Evolutionary conservation across 495 filamentous ascomycete genomes (phyloP).

Genomic region (Articulospora tetracladia): DNA sequence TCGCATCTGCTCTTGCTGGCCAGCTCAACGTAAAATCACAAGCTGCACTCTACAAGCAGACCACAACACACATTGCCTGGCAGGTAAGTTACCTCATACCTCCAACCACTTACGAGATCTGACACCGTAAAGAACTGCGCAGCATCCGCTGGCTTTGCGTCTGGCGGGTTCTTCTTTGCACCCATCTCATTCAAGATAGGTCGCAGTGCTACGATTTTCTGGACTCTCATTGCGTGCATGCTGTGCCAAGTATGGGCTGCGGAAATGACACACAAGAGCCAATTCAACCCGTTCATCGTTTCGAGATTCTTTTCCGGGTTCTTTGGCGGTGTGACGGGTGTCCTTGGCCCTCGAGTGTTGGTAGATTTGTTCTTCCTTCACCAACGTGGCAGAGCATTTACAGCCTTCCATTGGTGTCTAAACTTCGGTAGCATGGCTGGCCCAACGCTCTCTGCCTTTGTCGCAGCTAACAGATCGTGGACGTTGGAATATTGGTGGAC

Average conservation of each 20-base stretch:
- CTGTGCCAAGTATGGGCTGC: slow-evolving; percentile 14
- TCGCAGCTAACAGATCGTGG: slow-evolving; percentile 38
- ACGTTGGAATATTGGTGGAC: slow-evolving; percentile 50
- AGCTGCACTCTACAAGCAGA: slow-evolving; percentile 30
- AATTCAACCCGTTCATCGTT: slow-evolving; percentile 35
- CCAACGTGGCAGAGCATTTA: slow-evolving; percentile 37
- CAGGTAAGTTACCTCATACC: slow-evolving; percentile 19
- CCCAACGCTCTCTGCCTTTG: slow-evolving; percentile 43
- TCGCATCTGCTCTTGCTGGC: slow-evolving; percentile 11
- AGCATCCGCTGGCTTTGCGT: slow-evolving; percentile 37
- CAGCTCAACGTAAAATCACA: slow-evolving; percentile 30
- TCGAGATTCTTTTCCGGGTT: slow-evolving; percentile 39
- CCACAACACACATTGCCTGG: slow-evolving; percentile 29
- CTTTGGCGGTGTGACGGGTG: slow-evolving; percentile 36
- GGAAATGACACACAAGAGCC: slow-evolving; percentile 3
- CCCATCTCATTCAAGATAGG: slow-evolving; percentile 37
- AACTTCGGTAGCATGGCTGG: slow-evolving; percentile 39
- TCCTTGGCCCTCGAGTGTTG: slow-evolving; percentile 37
- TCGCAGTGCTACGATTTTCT: slow-evolving; percentile 39
- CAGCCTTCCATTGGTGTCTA: slow-evolving; percentile 36
- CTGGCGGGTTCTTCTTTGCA: slow-evolving; percentile 40
- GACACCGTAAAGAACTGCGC: slow-evolving; percentile 32
- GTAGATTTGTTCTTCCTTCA: slow-evolving; percentile 45
- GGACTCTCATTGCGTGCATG: slow-evolving; percentile 29
- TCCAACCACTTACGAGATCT: background rate